Conservation (phyloP, 2,329 filamentous ascomycete genomes). For the Penicillium sp. region DNA sequence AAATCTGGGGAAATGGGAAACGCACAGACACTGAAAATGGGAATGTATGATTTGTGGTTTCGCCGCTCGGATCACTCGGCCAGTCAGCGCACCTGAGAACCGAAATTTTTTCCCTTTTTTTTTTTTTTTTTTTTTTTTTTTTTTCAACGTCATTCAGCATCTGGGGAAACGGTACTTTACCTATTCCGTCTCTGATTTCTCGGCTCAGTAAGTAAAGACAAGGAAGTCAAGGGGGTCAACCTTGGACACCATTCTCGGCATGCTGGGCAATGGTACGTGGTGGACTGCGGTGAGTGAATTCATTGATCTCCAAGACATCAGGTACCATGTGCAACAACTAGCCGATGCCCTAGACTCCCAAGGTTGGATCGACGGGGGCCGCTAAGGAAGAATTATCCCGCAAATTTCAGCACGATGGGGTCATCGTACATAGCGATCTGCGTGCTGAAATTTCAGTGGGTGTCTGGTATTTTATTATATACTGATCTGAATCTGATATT, state of each 20-base stretch:
- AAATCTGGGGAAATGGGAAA: constrained; percentile 28
- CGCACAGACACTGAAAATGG: not conserved
- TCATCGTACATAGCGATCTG: constrained; percentile 22
- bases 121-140: not conserved
- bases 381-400: constrained; percentile 21
- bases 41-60: constrained; percentile 17
- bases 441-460: constrained; percentile 6
- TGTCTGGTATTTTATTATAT: not conserved
- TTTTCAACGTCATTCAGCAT: constrained; percentile 8
- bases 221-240: not conserved
- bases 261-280: constrained; percentile 7
- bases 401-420: constrained; percentile 16
- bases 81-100: constrained; percentile 14
- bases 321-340: constrained; percentile 17
- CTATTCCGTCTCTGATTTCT: constrained; percentile 9
- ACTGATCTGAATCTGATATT: not conserved
- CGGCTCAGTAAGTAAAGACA: not conserved
- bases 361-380: constrained; percentile 12
- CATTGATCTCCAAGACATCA: constrained; percentile 8
- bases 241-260: constrained; percentile 3
- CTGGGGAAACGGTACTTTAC: constrained; percentile 17
- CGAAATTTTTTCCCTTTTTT: not conserved
- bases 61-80: constrained; percentile 22
- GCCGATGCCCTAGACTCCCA: constrained; percentile 16
- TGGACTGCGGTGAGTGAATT: constrained; percentile 15